Evolutionary conservation across 192 early-diverging fungal species (phyloP), one percentile per base, ranked within the genome.

Genomic region (Backusella luteola): DNA sequence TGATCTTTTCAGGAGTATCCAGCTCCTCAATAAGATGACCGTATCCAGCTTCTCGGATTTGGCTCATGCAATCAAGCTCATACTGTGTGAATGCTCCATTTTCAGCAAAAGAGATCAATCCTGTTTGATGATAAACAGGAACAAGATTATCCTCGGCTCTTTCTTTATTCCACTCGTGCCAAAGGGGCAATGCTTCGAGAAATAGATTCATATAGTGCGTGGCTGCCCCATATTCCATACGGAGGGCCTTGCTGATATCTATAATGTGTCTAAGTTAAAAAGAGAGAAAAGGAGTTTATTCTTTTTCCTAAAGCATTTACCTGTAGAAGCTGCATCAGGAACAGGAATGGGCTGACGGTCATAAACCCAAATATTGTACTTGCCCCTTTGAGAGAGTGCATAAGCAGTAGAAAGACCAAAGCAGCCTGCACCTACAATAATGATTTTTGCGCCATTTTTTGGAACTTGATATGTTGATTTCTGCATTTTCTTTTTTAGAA

Each of bases 401-500:
- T 77, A 69, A 1, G 81, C 77, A 34, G 78, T 79, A 12, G 81
- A 83, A 34, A 83, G 34, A 21, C 81, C 81, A 74, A 83, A 83
- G 19, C 78, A 83, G 0, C 81, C 81, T 5, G 78, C 81, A 52
- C 81, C 81, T 44, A 83, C 81, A 77, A 83, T 79, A n/a, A 83
- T 77, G 3, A 81, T 72, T 67, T 77, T 81, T 69, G 76, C 46
- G 17, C 76, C 70, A 6, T 34, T 9, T 29, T 71, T 72, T 26
- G 76, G 76, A 67, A 42, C 46, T 35, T 41, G 9, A 34, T 77
- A 77, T n/a, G 41, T 15, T 35, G 67, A 63, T 63, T 63, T 63
- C 26, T 63, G 56, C 56, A 63, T 63, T 1, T 26, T 17, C 15
- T 44, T 44, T 44, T 44, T 44, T 44, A 21, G n/a, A 53, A 53